phyloP scores from a whole-genome alignment of 192 early-diverging fungal genomes.

The Linnemannia schmuckeri region DNA sequence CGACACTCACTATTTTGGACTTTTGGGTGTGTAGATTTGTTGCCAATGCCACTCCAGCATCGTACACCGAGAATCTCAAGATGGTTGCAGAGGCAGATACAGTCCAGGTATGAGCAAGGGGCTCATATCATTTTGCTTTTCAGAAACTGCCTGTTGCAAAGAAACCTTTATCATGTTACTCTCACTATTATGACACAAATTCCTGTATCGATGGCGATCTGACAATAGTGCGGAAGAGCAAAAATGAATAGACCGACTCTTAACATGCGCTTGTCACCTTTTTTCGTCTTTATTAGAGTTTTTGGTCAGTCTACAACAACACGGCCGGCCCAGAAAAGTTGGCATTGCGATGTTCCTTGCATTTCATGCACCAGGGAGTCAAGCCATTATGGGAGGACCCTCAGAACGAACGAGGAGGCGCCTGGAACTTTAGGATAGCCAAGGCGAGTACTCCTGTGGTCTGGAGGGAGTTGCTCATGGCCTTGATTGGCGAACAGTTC shows the following conservation, averaged over 20 bases:
- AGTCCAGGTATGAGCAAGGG: slow-evolving; percentile 54
- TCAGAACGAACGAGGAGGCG: slow-evolving; percentile 62
- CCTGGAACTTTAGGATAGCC: slow-evolving; percentile 63
- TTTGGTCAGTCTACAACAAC: slow-evolving; percentile 66
- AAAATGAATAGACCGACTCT: not conserved
- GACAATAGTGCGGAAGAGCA: not conserved
- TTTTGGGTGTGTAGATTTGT: slow-evolving; percentile 38
- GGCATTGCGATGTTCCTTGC: slow-evolving; percentile 49
- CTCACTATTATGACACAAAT: not conserved
- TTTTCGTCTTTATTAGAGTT: slow-evolving; percentile 30
- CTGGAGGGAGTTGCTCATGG: slow-evolving; percentile 65
- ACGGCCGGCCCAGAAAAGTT: slow-evolving; percentile 62
- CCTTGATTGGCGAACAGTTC: slow-evolving; percentile 64
- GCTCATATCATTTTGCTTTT: no score
- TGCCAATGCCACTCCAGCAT: slow-evolving; percentile 59
- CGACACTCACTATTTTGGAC: no score
- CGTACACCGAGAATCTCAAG: slow-evolving; percentile 62
- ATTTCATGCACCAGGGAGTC: slow-evolving; percentile 64
- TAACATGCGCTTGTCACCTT: not conserved
- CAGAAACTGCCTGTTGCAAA: no score
- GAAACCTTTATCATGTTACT: not conserved
- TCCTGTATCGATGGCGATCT: not conserved
- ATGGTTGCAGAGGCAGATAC: slow-evolving; percentile 59
- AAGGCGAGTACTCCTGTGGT: slow-evolving; percentile 58
- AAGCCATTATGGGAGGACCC: slow-evolving; percentile 66